Conservation (phyloP, 768 basidiomycete genomes). For the Lepiota venenata region DNA sequence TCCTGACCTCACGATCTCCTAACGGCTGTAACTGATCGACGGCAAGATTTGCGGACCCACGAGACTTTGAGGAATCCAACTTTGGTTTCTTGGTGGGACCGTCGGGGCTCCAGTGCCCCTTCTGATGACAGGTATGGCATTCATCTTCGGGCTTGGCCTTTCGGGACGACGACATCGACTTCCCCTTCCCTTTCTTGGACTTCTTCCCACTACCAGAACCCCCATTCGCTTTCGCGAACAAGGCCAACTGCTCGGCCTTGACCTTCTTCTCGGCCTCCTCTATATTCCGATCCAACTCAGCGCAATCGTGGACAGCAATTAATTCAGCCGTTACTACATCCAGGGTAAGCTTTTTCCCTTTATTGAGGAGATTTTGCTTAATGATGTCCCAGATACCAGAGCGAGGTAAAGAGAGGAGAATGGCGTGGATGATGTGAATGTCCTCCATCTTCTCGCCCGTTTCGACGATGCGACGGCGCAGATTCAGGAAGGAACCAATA, state of each 20-base stretch:
- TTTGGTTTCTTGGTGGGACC: conserved; percentile 15
- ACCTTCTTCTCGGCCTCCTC: background rate
- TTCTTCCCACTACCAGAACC: background rate
- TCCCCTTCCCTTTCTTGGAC: background rate
- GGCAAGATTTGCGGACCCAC: conserved; percentile 11
- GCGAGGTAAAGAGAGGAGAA: background rate
- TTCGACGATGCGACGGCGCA: conserved; percentile 11
- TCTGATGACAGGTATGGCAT: conserved; percentile 15
- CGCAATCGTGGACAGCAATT: background rate
- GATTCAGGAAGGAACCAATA: conserved; percentile 14
- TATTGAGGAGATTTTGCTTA: background rate
- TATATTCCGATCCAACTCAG: background rate
- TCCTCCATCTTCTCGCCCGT: background rate
- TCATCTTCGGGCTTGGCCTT: conserved; percentile 16
- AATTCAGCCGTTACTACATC: background rate
- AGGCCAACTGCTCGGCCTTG: background rate
- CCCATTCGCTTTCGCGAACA: background rate
- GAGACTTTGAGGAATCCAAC: too few species aligned
- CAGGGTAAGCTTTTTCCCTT: background rate
- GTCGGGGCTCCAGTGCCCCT: too few species aligned
- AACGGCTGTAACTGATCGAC: background rate
- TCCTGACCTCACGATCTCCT: conserved; percentile 9
- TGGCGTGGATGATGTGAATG: background rate
- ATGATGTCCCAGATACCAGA: background rate
- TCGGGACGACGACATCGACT: too few species aligned